Conservation (phyloP, 73 alveolate species). For the Uronychia binucleata region DNA sequence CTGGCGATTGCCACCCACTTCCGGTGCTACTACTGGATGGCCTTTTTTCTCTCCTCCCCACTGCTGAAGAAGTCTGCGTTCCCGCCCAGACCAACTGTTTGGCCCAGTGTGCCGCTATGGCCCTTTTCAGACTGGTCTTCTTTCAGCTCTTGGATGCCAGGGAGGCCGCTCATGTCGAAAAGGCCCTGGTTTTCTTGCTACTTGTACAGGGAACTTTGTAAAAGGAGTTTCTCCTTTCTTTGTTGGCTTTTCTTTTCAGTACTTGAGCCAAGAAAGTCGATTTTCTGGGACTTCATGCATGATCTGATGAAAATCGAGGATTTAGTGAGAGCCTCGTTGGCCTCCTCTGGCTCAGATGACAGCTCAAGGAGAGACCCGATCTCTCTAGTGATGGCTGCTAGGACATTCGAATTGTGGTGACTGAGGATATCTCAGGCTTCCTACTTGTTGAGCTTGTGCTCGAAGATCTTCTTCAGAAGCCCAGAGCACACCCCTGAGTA, state of each 20-base stretch:
- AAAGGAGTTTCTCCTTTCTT: not conserved
- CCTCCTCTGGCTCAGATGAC: not conserved
- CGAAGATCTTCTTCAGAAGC: not conserved
- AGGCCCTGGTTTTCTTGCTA: not conserved
- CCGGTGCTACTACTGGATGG: no score
- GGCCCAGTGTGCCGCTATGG: not conserved
- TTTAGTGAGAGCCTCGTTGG: not conserved
- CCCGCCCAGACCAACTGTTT: not conserved
- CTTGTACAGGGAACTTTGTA: not conserved
- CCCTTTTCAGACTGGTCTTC: not conserved
- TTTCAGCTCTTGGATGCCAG: not conserved
- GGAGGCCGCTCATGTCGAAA: no score
- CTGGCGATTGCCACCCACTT: not conserved
- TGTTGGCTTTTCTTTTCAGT: not conserved
- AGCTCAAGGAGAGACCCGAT: not conserved
- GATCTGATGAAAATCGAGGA: not conserved
- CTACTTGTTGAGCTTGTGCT: slow-evolving; percentile 3
- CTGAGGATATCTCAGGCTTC: not conserved
- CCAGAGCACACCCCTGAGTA: slow-evolving; percentile 14
- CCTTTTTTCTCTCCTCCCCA: not conserved
- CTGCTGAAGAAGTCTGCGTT: not conserved
- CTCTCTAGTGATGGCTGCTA: slow-evolving; percentile 32
- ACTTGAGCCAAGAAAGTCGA: not conserved
- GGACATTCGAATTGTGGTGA: slow-evolving; percentile 35
- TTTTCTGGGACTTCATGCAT: not conserved